These are phyloP conservation scores for Hansenula sp. DNA, from an alignment of 1,139 yeast species.

Conservation along the genomic window DNA sequence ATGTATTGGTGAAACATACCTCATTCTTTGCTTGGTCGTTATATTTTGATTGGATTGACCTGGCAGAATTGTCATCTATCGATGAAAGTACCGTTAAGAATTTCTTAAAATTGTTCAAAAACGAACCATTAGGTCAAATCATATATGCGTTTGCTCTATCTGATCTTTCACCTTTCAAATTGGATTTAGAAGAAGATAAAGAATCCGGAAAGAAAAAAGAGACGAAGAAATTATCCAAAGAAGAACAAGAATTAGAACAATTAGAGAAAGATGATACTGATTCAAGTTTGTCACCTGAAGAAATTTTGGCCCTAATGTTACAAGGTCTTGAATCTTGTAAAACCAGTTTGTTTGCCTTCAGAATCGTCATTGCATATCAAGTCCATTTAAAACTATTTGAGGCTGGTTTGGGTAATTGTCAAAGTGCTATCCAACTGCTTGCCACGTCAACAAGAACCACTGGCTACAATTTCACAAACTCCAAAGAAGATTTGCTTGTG, in stretches of 20 bases:
- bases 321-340: slow-evolving; percentile 26
- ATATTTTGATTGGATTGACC: slow-evolving; percentile 76
- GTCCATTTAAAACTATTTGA: slow-evolving; percentile 61
- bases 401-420: slow-evolving; percentile 57
- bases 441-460: slow-evolving; percentile 44
- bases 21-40: slow-evolving; percentile 70
- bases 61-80: slow-evolving; percentile 42
- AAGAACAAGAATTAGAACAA: slow-evolving; percentile 18
- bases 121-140: slow-evolving; percentile 61
- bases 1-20: slow-evolving; percentile 63
- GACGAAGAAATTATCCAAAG: slow-evolving; percentile 15
- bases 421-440: slow-evolving; percentile 55
- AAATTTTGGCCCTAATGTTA: slow-evolving; percentile 23
- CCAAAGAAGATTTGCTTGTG: slow-evolving; percentile 60
- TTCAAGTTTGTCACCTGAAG: slow-evolving; percentile 19
- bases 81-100: slow-evolving; percentile 43
- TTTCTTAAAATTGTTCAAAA: slow-evolving; percentile 55
- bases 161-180: slow-evolving; percentile 48
- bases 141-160: slow-evolving; percentile 59
- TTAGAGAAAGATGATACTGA: slow-evolving; percentile 21
- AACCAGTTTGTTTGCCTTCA: slow-evolving; percentile 55
- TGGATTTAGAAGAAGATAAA: slow-evolving; percentile 25
- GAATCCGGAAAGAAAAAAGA: slow-evolving; percentile 22
- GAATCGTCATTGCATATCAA: slow-evolving; percentile 62
- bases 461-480: slow-evolving; percentile 44